Conservation (phyloP, 1,139 yeast genomes). For the Suhomyces atakaporum region DNA sequence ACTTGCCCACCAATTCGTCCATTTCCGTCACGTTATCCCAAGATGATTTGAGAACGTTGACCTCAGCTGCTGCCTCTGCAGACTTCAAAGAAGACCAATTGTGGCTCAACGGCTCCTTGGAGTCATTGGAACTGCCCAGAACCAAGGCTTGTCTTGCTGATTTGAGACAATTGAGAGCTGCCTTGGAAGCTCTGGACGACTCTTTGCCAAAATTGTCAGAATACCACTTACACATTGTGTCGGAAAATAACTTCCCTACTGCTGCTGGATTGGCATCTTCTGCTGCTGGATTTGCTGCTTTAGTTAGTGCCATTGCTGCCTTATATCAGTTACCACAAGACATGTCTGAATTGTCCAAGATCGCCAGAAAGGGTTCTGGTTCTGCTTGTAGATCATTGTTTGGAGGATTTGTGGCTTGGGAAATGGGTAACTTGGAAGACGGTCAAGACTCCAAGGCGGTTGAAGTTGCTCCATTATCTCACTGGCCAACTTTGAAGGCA, state of each 20-base stretch:
- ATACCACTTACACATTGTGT: conserved; percentile 75
- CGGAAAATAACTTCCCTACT: conserved; percentile 97
- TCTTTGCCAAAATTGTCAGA: conserved; percentile 61
- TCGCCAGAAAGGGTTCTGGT: conserved; percentile 98
- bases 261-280: conserved; percentile 98
- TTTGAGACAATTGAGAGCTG: conserved; percentile 64
- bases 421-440: conserved; percentile 74
- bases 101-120: conserved; percentile 80
- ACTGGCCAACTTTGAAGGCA: conserved; percentile 94
- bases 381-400: conserved; percentile 95
- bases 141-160: conserved; percentile 79
- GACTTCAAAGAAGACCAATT: conserved; percentile 63
- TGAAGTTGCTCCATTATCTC: conserved; percentile 77
- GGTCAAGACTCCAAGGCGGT: conserved; percentile 94
- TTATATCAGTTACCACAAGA: conserved; percentile 80
- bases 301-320: conserved; percentile 82
- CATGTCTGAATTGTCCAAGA: conserved; percentile 80
- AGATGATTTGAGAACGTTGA: conserved; percentile 84
- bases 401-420: conserved; percentile 99
- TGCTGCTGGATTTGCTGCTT: conserved; percentile 98
- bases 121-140: conserved; percentile 65
- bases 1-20: conserved; percentile 93
- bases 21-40: conserved; percentile 93
- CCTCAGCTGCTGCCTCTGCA: conserved; percentile 76
- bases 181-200: conserved; percentile 52